Percentiles rank a stretch among this genome's conserved stretches.
Conservation (phyloP, 257 asterid genomes). For the Gentiana straminea region DNA sequence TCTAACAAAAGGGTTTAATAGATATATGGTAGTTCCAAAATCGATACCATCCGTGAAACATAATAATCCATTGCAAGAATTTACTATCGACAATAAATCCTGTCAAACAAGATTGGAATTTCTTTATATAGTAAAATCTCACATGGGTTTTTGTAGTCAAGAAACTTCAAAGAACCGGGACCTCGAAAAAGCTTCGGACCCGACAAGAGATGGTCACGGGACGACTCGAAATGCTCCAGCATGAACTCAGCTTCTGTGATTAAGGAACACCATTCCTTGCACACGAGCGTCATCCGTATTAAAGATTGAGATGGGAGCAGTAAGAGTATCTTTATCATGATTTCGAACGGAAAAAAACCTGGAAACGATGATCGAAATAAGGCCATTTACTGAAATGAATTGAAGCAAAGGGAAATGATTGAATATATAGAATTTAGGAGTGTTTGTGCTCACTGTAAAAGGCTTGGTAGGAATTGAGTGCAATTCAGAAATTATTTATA, state of each 20-base stretch:
- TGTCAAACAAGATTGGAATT: not conserved
- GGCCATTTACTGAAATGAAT: too few relatives aligned
- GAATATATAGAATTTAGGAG: too few relatives aligned
- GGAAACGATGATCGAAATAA: not conserved
- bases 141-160: not conserved
- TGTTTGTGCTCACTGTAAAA: too few relatives aligned
- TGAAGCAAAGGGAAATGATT: too few relatives aligned
- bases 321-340: not conserved
- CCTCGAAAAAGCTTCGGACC: not conserved
- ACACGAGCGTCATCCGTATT: not conserved
- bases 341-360: constrained; percentile 3
- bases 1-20: constrained; percentile 14
- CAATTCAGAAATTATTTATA: too few relatives aligned
- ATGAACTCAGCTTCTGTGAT: constrained; percentile 8
- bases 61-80: constrained; percentile 16
- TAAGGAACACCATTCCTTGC: constrained; percentile 2
- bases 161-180: not conserved
- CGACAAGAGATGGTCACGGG: not conserved
- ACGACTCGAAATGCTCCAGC: not conserved
- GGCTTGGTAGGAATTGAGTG: too few relatives aligned
- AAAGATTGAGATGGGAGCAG: constrained; percentile 8
- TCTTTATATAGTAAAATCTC: not conserved
- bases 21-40: not conserved
- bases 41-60: not conserved
- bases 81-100: not conserved